Base-by-base conservation (phyloP, 2,329 filamentous ascomycete genomes). In the Eutypa lata region DNA sequence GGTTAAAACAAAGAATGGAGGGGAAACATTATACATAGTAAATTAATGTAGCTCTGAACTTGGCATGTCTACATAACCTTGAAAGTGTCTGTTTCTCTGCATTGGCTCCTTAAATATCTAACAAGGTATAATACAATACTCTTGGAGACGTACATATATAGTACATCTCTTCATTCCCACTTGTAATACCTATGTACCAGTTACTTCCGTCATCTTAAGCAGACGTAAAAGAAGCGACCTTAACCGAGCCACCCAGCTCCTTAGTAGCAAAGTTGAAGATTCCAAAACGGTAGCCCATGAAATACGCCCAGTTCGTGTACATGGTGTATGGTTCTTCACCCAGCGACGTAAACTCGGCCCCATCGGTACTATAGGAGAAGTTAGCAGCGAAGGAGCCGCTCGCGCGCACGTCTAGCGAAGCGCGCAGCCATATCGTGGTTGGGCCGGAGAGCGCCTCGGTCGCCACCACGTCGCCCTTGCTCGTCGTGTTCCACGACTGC, bases 211-310 rank as follows among this genome's bases (percentile, higher is more conserved):
- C n/a, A n/a, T n/a, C n/a, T n/a, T n/a, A n/a, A n/a, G n/a, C 37
- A n/a, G 8, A 10, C n/a, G 50, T 53, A 14, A 60, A 60, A 42
- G 47, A 53, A 6, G 43, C 49, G 16, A 67, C 52, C 7, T 45
- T 51, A 2, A 67, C 60, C 16, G 55, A 55, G 1, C 76, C 76
- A 0, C 75, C 75, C 10, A 76, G 57, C 0, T 58, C 61, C 47
- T 64, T 66, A 7, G 75, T 77, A 0, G 74, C 76, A 62, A 66
- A 75, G 57, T 78, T 78, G 56, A 78, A 78, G n/a, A 76, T 71
- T 0, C 69, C 75, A 53, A 66, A 78, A 0, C 76, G 64, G 50
- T 78, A 77, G 0, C 73, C 76, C 51, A 73, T 69, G 50, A 77
- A 79, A 57, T 71, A 76, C 8, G 66, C 54, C 74, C 74, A 78